Percentiles rank a stretch among this genome's conserved stretches.
Evolutionary conservation across 192 early-diverging fungal genomes (phyloP).

Genomic region (Backusella circina): DNA sequence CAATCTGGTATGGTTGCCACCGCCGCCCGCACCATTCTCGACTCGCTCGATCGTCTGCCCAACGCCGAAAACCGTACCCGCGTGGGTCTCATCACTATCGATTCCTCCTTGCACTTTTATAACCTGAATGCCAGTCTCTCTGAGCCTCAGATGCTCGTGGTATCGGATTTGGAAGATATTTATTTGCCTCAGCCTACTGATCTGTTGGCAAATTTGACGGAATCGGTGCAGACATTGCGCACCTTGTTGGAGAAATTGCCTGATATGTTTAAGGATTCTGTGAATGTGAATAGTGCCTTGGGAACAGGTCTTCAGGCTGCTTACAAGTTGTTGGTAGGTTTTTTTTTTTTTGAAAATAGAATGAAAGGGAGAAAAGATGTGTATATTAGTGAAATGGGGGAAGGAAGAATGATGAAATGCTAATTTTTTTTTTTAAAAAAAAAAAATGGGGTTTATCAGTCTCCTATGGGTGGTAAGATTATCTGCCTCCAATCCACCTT

Average conservation of each 20-base stretch:
- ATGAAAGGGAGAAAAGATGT: background rate
- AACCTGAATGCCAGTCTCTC: slow-evolving; percentile 67
- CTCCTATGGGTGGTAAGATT: slow-evolving; percentile 87
- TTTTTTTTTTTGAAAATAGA: background rate
- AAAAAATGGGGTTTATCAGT: slow-evolving; percentile 34
- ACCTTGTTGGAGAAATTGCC: slow-evolving; percentile 66
- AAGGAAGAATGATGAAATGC: background rate
- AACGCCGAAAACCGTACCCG: slow-evolving; percentile 87
- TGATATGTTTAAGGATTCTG: slow-evolving; percentile 85
- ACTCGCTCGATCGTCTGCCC: slow-evolving; percentile 80
- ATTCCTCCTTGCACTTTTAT: slow-evolving; percentile 88
- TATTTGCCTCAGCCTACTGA: slow-evolving; percentile 89
- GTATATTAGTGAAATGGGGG: background rate
- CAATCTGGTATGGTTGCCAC: slow-evolving; percentile 81
- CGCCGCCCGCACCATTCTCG: slow-evolving; percentile 77
- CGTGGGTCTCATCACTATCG: slow-evolving; percentile 88
- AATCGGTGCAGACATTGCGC: slow-evolving; percentile 74
- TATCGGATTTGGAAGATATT: slow-evolving; percentile 86
- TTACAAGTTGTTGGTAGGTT: slow-evolving; percentile 70
- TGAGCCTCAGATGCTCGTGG: slow-evolving; percentile 94
- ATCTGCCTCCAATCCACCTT: slow-evolving; percentile 75
- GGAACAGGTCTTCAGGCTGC: slow-evolving; percentile 82
- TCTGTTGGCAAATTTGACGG: slow-evolving; percentile 83
- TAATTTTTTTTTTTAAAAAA: too few species aligned
- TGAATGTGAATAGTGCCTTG: slow-evolving; percentile 73